Percentiles rank a stretch among this genome's conserved stretches.
Evolutionary conservation across 768 basidiomycete species (phyloP).

Genomic region (Russula earlei): DNA sequence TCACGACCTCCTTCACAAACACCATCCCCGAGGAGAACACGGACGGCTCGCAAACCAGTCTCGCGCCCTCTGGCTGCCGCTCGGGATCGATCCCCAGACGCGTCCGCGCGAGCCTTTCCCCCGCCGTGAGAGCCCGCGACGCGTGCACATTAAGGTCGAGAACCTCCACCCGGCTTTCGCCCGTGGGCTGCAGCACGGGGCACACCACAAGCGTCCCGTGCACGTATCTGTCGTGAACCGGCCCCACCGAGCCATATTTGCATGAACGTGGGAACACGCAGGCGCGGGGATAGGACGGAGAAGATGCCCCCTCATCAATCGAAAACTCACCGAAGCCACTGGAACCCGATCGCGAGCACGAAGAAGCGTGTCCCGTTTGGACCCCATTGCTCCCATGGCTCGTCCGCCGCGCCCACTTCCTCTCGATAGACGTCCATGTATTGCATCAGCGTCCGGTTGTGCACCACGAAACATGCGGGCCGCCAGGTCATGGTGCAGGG

Average conservation of each 20-base stretch:
- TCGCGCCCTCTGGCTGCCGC: background rate
- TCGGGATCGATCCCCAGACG: constrained; percentile 2
- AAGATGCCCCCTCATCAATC: too few relatives aligned
- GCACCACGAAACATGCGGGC: constrained; percentile 27
- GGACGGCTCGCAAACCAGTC: constrained; percentile 1
- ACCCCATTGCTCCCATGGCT: constrained; percentile 35
- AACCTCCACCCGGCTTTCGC: constrained; percentile 16
- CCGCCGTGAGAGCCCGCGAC: constrained; percentile 3
- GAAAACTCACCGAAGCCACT: constrained; percentile 30
- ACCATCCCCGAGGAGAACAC: constrained; percentile 14
- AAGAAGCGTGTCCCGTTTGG: constrained; percentile 28
- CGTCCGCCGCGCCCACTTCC: background rate
- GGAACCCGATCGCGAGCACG: constrained; percentile 24
- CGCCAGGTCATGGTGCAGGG: constrained; percentile 22
- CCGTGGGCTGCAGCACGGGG: constrained; percentile 14
- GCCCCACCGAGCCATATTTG: too few relatives aligned
- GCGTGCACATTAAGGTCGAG: constrained; percentile 28
- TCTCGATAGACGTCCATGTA: constrained; percentile 2
- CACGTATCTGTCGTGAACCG: constrained; percentile 23
- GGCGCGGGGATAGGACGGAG: background rate
- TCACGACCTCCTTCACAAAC: constrained; percentile 25
- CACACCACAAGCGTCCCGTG: constrained; percentile 34
- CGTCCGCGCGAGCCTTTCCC: background rate
- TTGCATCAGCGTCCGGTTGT: constrained; percentile 26
- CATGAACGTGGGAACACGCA: too few relatives aligned